Conservation (phyloP, 2,329 filamentous ascomycete genomes). For the Xylariaceae sp. region DNA sequence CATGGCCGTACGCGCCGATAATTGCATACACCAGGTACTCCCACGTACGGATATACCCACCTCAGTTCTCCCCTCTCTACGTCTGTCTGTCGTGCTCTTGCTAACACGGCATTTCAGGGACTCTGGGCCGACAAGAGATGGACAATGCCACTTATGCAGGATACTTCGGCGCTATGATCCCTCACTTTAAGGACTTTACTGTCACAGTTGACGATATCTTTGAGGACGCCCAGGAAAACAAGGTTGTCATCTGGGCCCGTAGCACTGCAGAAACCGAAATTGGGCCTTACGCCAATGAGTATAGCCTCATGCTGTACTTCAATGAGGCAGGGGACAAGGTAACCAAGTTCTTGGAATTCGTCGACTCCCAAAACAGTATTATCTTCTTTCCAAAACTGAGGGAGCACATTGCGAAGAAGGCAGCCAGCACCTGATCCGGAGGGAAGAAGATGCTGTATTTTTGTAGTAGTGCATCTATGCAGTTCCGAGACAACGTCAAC, state of each 20-base stretch:
- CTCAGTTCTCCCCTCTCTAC: background rate
- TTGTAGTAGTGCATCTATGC: conserved; percentile 2
- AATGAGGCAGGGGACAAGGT: conserved; percentile 19
- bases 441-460: too few relatives aligned
- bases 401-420: conserved; percentile 4
- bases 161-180: conserved; percentile 5
- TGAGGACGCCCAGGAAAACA: conserved; percentile 21
- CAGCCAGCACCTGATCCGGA: too few relatives aligned
- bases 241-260: conserved; percentile 16
- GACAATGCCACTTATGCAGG: conserved; percentile 9
- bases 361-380: conserved; percentile 11
- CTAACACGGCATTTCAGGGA: conserved; percentile 1
- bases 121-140: conserved; percentile 10
- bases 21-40: conserved; percentile 9
- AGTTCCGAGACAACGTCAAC: conserved; percentile 16
- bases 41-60: conserved; percentile 8
- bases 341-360: conserved; percentile 12
- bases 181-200: conserved; percentile 7
- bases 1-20: conserved; percentile 10
- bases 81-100: background rate
- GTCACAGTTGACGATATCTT: conserved; percentile 10
- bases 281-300: conserved; percentile 22
- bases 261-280: conserved; percentile 16
- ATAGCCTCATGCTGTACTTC: conserved; percentile 20
- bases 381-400: conserved; percentile 11